A percentile compares a stretch with the other conserved stretches of the same genome.
These are phyloP conservation scores for Teratosphaeria epicoccoides DNA, from an alignment of 2,329 filamentous ascomycete genomes.

Conservation along the genomic window DNA sequence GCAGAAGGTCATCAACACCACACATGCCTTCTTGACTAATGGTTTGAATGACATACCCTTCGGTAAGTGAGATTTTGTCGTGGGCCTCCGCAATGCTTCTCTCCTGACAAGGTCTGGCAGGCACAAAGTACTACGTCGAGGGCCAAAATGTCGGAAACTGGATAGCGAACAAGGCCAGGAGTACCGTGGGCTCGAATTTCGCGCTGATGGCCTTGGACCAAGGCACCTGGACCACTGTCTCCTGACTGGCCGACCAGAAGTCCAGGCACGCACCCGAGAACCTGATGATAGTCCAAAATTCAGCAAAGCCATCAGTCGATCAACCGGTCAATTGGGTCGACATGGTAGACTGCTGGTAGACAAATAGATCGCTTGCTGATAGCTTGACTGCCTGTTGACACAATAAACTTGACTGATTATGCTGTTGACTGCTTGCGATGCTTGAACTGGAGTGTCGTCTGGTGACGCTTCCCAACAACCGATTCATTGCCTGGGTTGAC, in stretches of 20 bases:
- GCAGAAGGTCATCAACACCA: conserved; percentile 13
- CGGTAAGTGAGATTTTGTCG: no score
- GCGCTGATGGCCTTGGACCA: conserved; percentile 14
- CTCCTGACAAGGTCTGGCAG: not conserved
- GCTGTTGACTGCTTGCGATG: no score
- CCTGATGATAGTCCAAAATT: not conserved
- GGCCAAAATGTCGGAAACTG: conserved; percentile 12
- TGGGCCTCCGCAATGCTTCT: no score
- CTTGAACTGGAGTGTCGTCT: no score
- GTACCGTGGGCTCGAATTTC: conserved; percentile 18
- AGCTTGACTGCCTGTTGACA: no score
- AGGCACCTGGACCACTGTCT: conserved; percentile 10
- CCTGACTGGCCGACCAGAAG: not conserved
- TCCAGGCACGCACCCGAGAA: not conserved
- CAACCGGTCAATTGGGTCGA: no score
- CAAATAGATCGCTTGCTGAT: no score
- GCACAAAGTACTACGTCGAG: conserved; percentile 17
- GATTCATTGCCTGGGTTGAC: no score
- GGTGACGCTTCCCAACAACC: no score
- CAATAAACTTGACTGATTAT: no score
- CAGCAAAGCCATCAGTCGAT: no score
- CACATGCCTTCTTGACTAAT: conserved; percentile 16
- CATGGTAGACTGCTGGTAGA: no score
- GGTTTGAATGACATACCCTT: conserved; percentile 17
- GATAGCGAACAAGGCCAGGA: conserved; percentile 16